Evolutionary conservation across 176 grass and related monocot genomes (phyloP).

Genomic region (Oryza glaberrima): DNA sequence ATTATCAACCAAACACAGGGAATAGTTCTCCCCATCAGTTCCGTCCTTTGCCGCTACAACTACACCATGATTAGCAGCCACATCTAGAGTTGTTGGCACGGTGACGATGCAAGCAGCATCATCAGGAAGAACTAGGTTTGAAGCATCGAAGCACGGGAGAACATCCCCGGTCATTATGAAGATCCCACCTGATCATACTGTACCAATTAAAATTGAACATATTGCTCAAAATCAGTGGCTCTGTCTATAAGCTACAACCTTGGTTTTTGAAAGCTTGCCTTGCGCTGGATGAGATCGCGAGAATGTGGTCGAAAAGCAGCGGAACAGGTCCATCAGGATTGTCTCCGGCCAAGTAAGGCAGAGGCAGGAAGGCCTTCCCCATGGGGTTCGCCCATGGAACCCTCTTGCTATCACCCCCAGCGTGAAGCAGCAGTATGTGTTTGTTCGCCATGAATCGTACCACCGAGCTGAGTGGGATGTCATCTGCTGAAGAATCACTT

Average conservation of each 20-base stretch:
- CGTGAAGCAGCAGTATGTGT: constrained; percentile 86
- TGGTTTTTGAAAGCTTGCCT: constrained; percentile 89
- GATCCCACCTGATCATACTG: constrained; percentile 75
- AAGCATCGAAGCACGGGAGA: constrained; percentile 90
- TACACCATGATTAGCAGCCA: constrained; percentile 90
- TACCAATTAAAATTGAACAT: constrained; percentile 22
- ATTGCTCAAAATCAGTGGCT: background rate
- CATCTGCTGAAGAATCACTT: constrained; percentile 22
- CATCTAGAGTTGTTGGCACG: constrained; percentile 73
- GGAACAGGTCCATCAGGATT: constrained; percentile 80
- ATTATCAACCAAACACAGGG: constrained; percentile 67
- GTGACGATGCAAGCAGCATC: constrained; percentile 78
- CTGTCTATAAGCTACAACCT: constrained; percentile 51
- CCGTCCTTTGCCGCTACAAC: constrained; percentile 69
- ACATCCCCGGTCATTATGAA: constrained; percentile 99
- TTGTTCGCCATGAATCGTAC: constrained; percentile 57
- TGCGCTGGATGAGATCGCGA: constrained; percentile 76
- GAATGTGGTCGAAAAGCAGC: constrained; percentile 92
- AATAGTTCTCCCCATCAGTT: constrained; percentile 45
- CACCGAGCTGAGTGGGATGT: constrained; percentile 20
- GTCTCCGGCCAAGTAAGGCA: constrained; percentile 77
- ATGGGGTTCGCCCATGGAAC: constrained; percentile 96
- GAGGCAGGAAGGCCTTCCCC: constrained; percentile 90
- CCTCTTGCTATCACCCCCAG: constrained; percentile 93
- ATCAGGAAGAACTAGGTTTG: constrained; percentile 69